Evolutionary conservation across 371 early-diverging fungal species (phyloP), one percentile per base, ranked within the genome.

Genomic region (Mucor sp.): DNA sequence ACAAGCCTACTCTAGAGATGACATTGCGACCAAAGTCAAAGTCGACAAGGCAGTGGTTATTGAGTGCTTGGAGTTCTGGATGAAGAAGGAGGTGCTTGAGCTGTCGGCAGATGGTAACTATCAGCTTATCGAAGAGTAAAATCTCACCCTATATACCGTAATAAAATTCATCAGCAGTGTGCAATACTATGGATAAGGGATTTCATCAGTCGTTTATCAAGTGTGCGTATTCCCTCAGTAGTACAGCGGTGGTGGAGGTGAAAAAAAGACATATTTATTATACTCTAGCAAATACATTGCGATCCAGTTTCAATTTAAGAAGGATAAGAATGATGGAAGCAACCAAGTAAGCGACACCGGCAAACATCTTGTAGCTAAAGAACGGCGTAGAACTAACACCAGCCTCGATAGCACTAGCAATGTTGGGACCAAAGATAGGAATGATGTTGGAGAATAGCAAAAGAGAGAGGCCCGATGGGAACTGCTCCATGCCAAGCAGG

Each of bases 391-490:
- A 35, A 5, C 12, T 25, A 23, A 68, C 65, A 39, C 59, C 30
- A 14, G 35, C 39, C 65, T 81, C 75, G 19, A 81, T 67, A 3
- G 74, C 78, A 50, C 72, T 67, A 6, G 78, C 70, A 58, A 81
- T 78, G 48, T 72, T 76, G 14, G 78, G 68, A 30, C 78, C 78
- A 60, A 81, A 81, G 0, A 78, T 68, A 0, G 75, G 44, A 14
- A 74, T 27, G 0, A 69, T 58, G 37, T 81, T 81, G 39, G 67
- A 71, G 4, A 78, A 59, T 0, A 78, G 41, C 3, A 81, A 58
- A 11, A 81, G 44, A 3, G 76, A 74, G 11, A 81, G 58, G 1
- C 77, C 78, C 0, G 78, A 73, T 17, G 73, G 74, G 39, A 81
- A 78, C 28, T 61, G 60, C 14, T 78, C 75, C 70, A 71, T 72